Percentiles rank a stretch among this genome's conserved stretches.
Conservation (phyloP, 148 eudicot species). For the Cornus suecica region DNA sequence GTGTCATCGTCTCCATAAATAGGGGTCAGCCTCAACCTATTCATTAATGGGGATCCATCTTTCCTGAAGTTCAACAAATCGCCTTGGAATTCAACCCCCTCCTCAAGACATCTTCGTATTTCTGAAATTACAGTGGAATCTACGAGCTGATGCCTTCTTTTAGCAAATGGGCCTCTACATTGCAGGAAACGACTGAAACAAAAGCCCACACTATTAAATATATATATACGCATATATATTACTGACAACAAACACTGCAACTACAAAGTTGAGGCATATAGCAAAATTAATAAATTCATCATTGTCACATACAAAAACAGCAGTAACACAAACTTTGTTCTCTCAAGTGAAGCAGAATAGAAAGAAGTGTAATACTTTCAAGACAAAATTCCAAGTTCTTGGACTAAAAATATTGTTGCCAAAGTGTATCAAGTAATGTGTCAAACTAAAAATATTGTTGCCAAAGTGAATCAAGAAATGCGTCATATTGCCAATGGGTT, state of each 20-base stretch:
- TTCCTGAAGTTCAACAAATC: slow-evolving; percentile 81
- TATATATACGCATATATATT: too few relatives aligned
- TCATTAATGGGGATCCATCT: slow-evolving; percentile 91
- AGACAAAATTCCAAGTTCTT: not conserved
- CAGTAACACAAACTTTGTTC: not conserved
- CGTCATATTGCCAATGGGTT: too few relatives aligned
- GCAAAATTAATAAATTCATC: not conserved
- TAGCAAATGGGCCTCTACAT: slow-evolving; percentile 97
- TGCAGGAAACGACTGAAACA: slow-evolving; percentile 89
- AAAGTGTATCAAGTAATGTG: too few relatives aligned
- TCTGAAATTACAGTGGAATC: slow-evolving; percentile 79
- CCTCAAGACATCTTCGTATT: slow-evolving; percentile 80
- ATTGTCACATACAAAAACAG: not conserved
- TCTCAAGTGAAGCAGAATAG: not conserved
- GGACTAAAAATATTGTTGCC: too few relatives aligned
- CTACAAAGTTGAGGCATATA: not conserved
- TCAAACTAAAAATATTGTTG: too few relatives aligned
- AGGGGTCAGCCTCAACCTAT: slow-evolving; percentile 76
- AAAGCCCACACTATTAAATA: slow-evolving; percentile 9
- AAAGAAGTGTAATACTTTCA: not conserved
- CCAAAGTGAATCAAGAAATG: too few relatives aligned
- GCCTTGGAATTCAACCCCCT: slow-evolving; percentile 91
- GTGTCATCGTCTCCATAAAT: slow-evolving; percentile 82
- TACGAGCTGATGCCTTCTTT: slow-evolving; percentile 91
- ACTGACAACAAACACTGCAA: not conserved